Evolutionary conservation across 2,329 filamentous ascomycete genomes (phyloP), one percentile per base, ranked within the genome.

Genomic region (Paecilomyces sp.): DNA sequence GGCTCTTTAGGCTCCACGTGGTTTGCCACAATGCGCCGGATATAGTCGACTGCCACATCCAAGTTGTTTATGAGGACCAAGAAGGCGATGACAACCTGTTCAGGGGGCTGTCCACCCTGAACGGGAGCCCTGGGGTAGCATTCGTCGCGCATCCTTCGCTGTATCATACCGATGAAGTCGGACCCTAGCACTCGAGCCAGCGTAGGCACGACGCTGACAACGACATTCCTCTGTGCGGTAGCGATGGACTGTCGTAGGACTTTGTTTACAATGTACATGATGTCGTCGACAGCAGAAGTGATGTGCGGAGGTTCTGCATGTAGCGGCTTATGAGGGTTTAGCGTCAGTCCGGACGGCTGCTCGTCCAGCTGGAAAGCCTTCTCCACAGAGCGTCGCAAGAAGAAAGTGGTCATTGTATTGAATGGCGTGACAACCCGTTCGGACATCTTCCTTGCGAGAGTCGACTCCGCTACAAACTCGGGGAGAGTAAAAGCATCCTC

Each of bases 181-280:
- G 87, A 86, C 31, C 89, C 87, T 3, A 99, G 83, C 0, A 99
- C 88, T 34, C 91, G 85, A 18, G 88, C 85, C 4, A 97, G 81
- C 0, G 87, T 89, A 1, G 92, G 89, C 28, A 97, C 78, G 6
- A 96, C 89, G 59, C 85, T 90, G 51, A 85, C 85, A 24, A 96
- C 84, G 3, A 96, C 87, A 18, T 88, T 83, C 65, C 87, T 82
- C 71, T 97, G 92, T 1, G 90, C 91, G 0, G 95, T 97, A 0
- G 90, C 88, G 24, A 97, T 80, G 0, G 91, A 90, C 64, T 93
- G 88, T 64, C 95, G 89, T 7, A 97, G 81, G 34, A 97, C 89
- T 56, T 93, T 88, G 71, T 95, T 96, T 71, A 96, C 90, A 67
- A 99, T 97, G 76, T 97, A 99, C 93, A 99, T 97, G 70, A 97